Percentiles rank a stretch among this genome's conserved stretches.
Conservation (phyloP, 257 asterid species). For the Nicotiana knightiana region DNA sequence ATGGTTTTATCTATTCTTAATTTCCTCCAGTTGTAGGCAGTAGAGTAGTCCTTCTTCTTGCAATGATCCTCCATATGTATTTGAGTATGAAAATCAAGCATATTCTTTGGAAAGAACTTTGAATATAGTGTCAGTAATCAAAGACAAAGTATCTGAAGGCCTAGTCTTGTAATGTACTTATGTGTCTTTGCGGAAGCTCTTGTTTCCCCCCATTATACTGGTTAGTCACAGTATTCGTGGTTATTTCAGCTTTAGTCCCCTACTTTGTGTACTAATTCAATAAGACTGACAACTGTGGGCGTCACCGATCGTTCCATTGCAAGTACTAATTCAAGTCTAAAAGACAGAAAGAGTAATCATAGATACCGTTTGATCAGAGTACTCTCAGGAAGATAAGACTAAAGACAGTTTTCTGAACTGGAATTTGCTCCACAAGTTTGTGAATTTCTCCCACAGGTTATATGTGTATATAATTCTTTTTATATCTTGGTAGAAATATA, state of each 20-base stretch:
- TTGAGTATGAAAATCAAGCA: too few relatives aligned
- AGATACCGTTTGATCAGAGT: constrained; percentile 13
- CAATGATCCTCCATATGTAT: too few relatives aligned
- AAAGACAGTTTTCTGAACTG: neutral
- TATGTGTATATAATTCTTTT: neutral
- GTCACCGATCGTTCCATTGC: constrained; percentile 86
- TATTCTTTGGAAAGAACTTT: too few relatives aligned
- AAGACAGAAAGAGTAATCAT: constrained; percentile 6
- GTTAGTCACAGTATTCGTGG: constrained; percentile 44
- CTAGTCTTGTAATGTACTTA: too few relatives aligned
- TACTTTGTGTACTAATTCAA: constrained; percentile 49
- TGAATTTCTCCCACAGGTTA: neutral
- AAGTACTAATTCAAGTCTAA: constrained; percentile 40
- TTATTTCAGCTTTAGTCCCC: constrained; percentile 39
- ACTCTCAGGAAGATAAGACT: neutral
- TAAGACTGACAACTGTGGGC: constrained; percentile 64
- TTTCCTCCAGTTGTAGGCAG: too few relatives aligned
- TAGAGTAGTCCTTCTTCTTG: too few relatives aligned
- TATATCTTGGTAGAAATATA: too few relatives aligned
- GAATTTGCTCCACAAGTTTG: neutral
- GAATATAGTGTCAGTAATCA: too few relatives aligned
- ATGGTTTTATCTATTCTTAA: too few relatives aligned
- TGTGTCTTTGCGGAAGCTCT: constrained; percentile 59
- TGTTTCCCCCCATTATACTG: constrained; percentile 61
- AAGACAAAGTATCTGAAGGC: too few relatives aligned